Evolutionary conservation across 1,139 yeast species (phyloP), one percentile per base, ranked within the genome.

Genomic region (Yamadazyma pseudoaaseri): DNA sequence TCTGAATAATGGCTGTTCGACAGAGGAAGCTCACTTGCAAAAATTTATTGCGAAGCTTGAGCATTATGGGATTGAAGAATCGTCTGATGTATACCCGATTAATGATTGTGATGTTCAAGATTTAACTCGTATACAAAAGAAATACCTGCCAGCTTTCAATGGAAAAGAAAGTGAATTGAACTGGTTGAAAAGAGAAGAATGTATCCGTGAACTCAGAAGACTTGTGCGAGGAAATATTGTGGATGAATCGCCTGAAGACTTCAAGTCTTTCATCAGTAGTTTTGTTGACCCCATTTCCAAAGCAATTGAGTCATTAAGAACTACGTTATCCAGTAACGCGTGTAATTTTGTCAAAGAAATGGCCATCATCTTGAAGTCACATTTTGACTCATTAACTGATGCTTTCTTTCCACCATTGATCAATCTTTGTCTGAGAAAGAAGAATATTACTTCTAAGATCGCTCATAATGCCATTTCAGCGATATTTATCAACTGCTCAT

Each of bases 91-190:
- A 10, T 20, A 10, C 12, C 32, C 32, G 5, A 12, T 29, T 9
- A 14, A 16, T 11, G 22, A 22, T n/a, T 29, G 27, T 23, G 32
- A 29, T 12, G 7, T n/a, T n/a, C 16, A 27, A 3, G 32, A 29
- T 12, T 13, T 29, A n/a, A 9, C 27, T 3, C 9, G 22, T 10
- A 14, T 29, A 8, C 17, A 24, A 10, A 25, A 24, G 25, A 24
- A 30, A 29, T 30, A 30, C 11, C 15, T 16, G 1, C 56, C 62
- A 1, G 56, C 57, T 11, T 86, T 92, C 50, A 73, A 70, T n/a
- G 82, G 81, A 2, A 87, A 82, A 48, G 98, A 94, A 56, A 83
- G 95, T 0, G 98, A 94, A 52, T 72, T 71, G 41, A 92, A 92
- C 52, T 92, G 99, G 99, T 62, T 69, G 16, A 49, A 54, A 1